A percentile compares a stretch with the other conserved stretches of the same genome.
phyloP scores from a whole-genome alignment of 2,329 filamentous ascomycete species.

The Xylaria arbuscula region DNA sequence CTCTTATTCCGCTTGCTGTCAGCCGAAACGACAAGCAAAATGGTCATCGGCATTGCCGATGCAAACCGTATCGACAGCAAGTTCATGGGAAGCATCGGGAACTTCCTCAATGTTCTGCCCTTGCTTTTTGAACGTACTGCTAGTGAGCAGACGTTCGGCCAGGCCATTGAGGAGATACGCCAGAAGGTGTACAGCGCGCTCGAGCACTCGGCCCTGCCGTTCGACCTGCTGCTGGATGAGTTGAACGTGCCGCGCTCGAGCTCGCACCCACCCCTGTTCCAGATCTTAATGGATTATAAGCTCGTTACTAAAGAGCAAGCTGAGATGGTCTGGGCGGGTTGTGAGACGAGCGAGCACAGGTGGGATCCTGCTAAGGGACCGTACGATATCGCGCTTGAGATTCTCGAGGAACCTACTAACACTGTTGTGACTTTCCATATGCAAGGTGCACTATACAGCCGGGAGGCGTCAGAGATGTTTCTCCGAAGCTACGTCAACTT shows the following conservation, averaged over 20 bases:
- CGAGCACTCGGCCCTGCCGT: slow-evolving; percentile 16
- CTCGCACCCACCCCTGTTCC: slow-evolving; percentile 18
- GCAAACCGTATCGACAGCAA: background rate
- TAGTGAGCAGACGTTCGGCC: background rate
- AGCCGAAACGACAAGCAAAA: background rate
- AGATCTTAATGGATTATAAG: slow-evolving; percentile 23
- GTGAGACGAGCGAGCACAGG: background rate
- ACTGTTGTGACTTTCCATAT: background rate
- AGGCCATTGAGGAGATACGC: background rate
- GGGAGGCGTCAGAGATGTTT: background rate
- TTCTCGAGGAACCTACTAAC: background rate
- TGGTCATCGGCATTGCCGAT: background rate
- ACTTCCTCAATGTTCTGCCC: background rate
- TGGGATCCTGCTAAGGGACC: background rate
- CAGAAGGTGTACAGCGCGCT: background rate
- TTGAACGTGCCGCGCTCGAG: slow-evolving; percentile 10
- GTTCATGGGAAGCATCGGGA: background rate
- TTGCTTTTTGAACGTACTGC: background rate
- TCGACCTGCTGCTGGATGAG: slow-evolving; percentile 16
- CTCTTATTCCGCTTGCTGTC: background rate
- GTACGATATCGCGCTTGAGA: slow-evolving; percentile 14
- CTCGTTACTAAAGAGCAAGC: background rate
- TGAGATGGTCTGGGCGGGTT: background rate
- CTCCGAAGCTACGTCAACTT: background rate
- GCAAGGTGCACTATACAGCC: background rate